Evolutionary conservation across 495 filamentous ascomycete species (phyloP).

Genomic region (Annulohypoxylon nitens): DNA sequence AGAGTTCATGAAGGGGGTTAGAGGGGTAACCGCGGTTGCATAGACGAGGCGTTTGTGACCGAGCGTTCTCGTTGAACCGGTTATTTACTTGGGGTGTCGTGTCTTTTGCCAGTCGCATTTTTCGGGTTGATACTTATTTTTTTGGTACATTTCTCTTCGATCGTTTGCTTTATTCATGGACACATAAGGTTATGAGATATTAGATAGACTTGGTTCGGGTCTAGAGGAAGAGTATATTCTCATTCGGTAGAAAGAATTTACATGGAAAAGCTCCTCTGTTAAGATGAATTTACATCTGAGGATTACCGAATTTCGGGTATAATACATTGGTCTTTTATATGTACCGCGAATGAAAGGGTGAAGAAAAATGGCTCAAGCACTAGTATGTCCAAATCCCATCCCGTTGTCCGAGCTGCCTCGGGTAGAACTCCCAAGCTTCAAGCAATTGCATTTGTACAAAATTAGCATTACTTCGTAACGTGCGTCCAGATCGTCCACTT

Average conservation of each 20-base stretch:
- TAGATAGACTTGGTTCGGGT: slow-evolving; percentile 10
- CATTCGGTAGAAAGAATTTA: slow-evolving; percentile 11
- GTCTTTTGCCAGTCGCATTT: slow-evolving; percentile 12
- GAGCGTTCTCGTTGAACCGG: slow-evolving; percentile 22
- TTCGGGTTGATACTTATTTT: neutral
- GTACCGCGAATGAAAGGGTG: slow-evolving; percentile 17
- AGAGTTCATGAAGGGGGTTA: slow-evolving; percentile 9
- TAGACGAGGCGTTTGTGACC: slow-evolving; percentile 37
- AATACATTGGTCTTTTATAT: slow-evolving; percentile 15
- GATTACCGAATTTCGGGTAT: slow-evolving; percentile 13
- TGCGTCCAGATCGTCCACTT: slow-evolving; percentile 35
- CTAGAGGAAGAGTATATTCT: slow-evolving; percentile 18
- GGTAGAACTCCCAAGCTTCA: slow-evolving; percentile 17
- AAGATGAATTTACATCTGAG: slow-evolving; percentile 11
- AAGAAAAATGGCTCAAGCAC: neutral
- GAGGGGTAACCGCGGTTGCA: slow-evolving; percentile 18
- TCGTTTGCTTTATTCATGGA: slow-evolving; percentile 6
- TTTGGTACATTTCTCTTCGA: slow-evolving; percentile 25
- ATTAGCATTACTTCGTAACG: slow-evolving; percentile 54
- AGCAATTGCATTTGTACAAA: slow-evolving; percentile 44
- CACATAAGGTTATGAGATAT: slow-evolving; percentile 12
- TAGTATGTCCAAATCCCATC: slow-evolving; percentile 4
- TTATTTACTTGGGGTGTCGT: slow-evolving; percentile 9
- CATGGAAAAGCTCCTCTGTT: slow-evolving; percentile 9
- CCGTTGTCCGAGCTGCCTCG: slow-evolving; percentile 8